Conservation (phyloP, 345 rosid genomes). For the Linum trigynum region DNA sequence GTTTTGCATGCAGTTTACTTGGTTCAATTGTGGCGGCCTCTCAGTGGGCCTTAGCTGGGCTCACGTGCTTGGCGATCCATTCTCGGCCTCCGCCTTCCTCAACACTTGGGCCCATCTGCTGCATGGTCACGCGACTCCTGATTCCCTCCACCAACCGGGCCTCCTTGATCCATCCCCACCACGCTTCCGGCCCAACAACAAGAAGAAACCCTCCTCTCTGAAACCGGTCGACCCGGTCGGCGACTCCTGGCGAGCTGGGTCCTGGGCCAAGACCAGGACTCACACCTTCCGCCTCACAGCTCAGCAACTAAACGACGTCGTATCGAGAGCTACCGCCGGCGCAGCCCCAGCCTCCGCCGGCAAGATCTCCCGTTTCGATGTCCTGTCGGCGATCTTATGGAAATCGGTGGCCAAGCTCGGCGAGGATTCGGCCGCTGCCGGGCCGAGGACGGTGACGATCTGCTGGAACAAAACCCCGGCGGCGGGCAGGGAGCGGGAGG, state of each 20-base stretch:
- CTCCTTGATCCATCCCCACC: not conserved
- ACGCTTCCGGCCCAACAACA: not conserved
- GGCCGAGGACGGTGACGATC: slow-evolving; percentile 27
- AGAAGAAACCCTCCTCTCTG: slow-evolving; percentile 18
- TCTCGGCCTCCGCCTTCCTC: slow-evolving; percentile 48
- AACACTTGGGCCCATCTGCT: slow-evolving; percentile 32
- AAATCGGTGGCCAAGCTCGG: slow-evolving; percentile 33
- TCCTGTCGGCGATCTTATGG: slow-evolving; percentile 54
- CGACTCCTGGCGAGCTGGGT: slow-evolving; percentile 36
- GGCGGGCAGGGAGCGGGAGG: slow-evolving; percentile 8
- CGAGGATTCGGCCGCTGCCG: slow-evolving; percentile 2
- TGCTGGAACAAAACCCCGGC: slow-evolving; percentile 14
- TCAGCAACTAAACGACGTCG: slow-evolving; percentile 26
- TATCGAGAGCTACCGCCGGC: not conserved
- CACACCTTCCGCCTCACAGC: slow-evolving; percentile 21
- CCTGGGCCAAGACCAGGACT: slow-evolving; percentile 27
- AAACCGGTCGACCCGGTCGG: slow-evolving; percentile 44
- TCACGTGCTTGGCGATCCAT: slow-evolving; percentile 62
- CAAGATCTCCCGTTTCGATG: slow-evolving; percentile 19
- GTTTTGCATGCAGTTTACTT: slow-evolving; percentile 38
- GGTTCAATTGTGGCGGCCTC: slow-evolving; percentile 61
- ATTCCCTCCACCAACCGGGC: slow-evolving; percentile 15
- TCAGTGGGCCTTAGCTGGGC: slow-evolving; percentile 71
- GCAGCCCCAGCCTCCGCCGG: not conserved
- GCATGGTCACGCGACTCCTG: slow-evolving; percentile 23